Evolutionary conservation across 305 asterid genomes (phyloP).

Genomic region (Ajuga reptans): DNA sequence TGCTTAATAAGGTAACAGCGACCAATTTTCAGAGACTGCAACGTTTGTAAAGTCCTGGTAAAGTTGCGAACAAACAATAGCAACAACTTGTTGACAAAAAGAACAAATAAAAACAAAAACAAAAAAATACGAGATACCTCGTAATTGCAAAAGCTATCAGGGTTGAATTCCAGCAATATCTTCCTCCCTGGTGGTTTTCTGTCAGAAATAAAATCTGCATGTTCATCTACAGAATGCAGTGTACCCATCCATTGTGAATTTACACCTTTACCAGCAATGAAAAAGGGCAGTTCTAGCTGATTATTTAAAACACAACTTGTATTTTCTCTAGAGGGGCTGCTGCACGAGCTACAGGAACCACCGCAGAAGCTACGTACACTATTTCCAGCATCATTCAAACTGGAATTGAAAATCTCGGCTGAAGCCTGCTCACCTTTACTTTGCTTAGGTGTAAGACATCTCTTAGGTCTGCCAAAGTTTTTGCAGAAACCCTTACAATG

Average conservation of each 20-base stretch:
- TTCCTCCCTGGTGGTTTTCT: conserved; percentile 37
- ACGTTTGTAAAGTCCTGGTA: conserved; percentile 11
- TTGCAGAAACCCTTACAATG: conserved; percentile 27
- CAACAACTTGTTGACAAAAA: not conserved
- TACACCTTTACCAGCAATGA: conserved; percentile 32
- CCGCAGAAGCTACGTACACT: conserved; percentile 17
- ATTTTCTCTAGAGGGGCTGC: conserved; percentile 22
- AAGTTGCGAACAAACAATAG: conserved; percentile 10
- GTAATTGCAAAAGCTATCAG: conserved; percentile 43
- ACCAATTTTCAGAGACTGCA: conserved; percentile 71
- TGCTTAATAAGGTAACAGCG: conserved; percentile 51
- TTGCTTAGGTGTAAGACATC: conserved; percentile 35
- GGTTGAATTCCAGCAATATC: conserved; percentile 56
- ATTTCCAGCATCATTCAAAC: conserved; percentile 27
- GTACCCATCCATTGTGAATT: conserved; percentile 33
- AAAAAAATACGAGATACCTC: conserved; percentile 41
- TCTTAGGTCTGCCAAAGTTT: conserved; percentile 17
- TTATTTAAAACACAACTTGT: conserved; percentile 19
- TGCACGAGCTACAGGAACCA: conserved; percentile 15
- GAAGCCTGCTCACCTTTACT: conserved; percentile 35
- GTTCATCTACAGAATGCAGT: conserved; percentile 35
- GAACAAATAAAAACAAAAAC: no score
- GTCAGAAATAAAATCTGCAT: conserved; percentile 31
- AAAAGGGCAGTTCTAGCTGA: conserved; percentile 41
- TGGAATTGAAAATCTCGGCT: conserved; percentile 20